Base-by-base conservation (phyloP, 2,329 filamentous ascomycete genomes). In the Zalaria obscura region DNA sequence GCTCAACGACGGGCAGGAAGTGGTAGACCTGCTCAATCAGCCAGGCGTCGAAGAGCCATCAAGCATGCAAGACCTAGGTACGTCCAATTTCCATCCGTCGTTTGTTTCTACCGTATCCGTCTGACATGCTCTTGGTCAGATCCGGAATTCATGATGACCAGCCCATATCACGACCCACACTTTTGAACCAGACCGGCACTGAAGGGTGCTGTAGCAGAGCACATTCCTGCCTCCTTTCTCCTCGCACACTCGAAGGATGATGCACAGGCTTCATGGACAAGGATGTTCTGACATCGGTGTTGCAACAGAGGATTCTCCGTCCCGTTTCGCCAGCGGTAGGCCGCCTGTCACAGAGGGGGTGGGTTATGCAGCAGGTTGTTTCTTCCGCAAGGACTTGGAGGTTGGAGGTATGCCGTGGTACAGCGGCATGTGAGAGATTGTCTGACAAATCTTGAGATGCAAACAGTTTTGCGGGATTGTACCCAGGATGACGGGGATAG, bases 21-120 rank as follows among this genome's bases (percentile, higher is more conserved):
- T 60, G 8, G 54, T 58, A 9, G 48, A 56, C 46, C 46, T 59
- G 32, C 47, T 60, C 8, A 54, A 53, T 34, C 42, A 50, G 36
- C 47, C 49, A 3, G 41, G 38, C 9, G 49, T 25, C 43, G 38
- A 7, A 47, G 47, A 18, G 47, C 29, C 29, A n/a, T n/a, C 45
- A 29, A 27, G 47, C 8, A 48, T 41, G 10, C 50, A 52, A 35
- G 52, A 55, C 35, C 46, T 52, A 38, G 52, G 52, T 55, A 47
- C 40, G 52, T 51, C 27, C 5, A 31, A 5, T 5, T 28, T 32
- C 10, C 18, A 18, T 18, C 18, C 18, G 18, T 18, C 18, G 18
- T 33, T 27, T 41, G 32, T 37, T 34, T 11, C 11, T 7, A 11
- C 25, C 34, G 34, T 36, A 6, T 39, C 36, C 39, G 38, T 36